Percentiles rank a stretch among this genome's conserved stretches.
phyloP scores from a whole-genome alignment of 805 yeast genomes.

The Nakazawaea wyomingensis region DNA sequence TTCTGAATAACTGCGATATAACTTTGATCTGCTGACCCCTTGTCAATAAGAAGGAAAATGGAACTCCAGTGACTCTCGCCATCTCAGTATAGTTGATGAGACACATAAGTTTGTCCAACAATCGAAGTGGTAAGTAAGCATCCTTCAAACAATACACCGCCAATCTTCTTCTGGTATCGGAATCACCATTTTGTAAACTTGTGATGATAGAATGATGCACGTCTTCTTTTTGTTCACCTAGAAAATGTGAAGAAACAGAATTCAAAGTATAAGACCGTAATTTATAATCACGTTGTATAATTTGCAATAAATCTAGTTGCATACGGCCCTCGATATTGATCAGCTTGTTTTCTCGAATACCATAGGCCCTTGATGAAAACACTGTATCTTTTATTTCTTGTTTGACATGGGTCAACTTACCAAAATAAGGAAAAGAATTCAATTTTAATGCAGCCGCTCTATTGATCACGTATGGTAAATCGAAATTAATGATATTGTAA shows the following conservation, averaged over 20 bases:
- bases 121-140: slow-evolving; percentile 84
- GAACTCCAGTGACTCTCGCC: slow-evolving; percentile 99
- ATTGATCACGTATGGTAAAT: slow-evolving; percentile 86
- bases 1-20: slow-evolving; percentile 89
- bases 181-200: slow-evolving; percentile 84
- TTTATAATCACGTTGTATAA: slow-evolving; percentile 91
- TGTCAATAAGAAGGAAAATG: slow-evolving; percentile 79
- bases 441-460: slow-evolving; percentile 74
- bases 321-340: slow-evolving; percentile 93
- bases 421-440: slow-evolving; percentile 74
- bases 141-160: slow-evolving; percentile 98
- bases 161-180: slow-evolving; percentile 88
- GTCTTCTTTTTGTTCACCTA: slow-evolving; percentile 96
- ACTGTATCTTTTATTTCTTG: slow-evolving; percentile 79
- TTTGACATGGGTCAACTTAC: slow-evolving; percentile 59
- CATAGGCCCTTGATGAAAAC: slow-evolving; percentile 93
- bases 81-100: slow-evolving; percentile 95
- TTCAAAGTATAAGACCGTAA: slow-evolving; percentile 91
- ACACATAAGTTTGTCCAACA: slow-evolving; percentile 92
- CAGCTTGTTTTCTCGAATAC: slow-evolving; percentile 88
- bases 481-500: slow-evolving; percentile 91
- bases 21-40: slow-evolving; percentile 99
- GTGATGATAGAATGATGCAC: slow-evolving; percentile 97
- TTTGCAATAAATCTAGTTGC: slow-evolving; percentile 90
- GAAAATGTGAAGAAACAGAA: slow-evolving; percentile 89